A percentile compares a stretch with the other conserved stretches of the same genome.
Conservation (phyloP, 2,329 filamentous ascomycete genomes). For the Aspergillus sp. region DNA sequence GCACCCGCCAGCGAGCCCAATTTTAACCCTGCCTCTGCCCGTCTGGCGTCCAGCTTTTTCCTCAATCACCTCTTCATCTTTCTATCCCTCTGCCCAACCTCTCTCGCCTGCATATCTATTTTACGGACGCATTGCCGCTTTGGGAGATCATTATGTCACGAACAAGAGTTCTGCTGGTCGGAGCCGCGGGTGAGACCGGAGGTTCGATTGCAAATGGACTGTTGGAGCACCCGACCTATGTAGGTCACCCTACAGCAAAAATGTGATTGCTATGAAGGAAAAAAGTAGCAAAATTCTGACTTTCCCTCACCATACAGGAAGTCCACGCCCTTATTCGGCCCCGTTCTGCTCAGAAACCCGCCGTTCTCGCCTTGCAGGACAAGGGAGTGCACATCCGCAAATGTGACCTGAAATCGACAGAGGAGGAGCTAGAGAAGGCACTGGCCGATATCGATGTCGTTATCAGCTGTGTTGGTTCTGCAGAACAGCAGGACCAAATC, state of each 20-base stretch:
- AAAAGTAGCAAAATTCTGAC: conserved; percentile 1
- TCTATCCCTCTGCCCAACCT: not conserved
- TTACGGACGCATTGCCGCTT: conserved; percentile 9
- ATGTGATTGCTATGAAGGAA: not conserved
- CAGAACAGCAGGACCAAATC: conserved; percentile 44
- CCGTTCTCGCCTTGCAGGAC: conserved; percentile 40
- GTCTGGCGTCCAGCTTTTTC: not conserved
- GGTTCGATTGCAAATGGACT: conserved; percentile 39
- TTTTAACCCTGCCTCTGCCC: not conserved
- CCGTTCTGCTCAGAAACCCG: conserved; percentile 49
- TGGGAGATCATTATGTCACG: conserved; percentile 30
- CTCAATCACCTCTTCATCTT: conserved; percentile 9
- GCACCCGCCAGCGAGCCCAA: conserved; percentile 2
- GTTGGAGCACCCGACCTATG: conserved; percentile 29
- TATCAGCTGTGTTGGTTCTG: conserved; percentile 43
- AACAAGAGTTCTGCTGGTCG: conserved; percentile 39
- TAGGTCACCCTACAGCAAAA: conserved; percentile 7
- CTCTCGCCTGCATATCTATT: not conserved
- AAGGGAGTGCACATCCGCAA: conserved; percentile 47
- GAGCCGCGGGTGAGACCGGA: conserved; percentile 42
- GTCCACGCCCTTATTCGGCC: conserved; percentile 51
- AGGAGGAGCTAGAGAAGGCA: conserved; percentile 43
- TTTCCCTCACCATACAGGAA: conserved; percentile 36
- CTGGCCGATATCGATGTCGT: conserved; percentile 48
- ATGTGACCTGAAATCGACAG: conserved; percentile 44